Evolutionary conservation across 495 filamentous ascomycete genomes (phyloP), one percentile per base, ranked within the genome.

Genomic region (Baudoinia panamericana): DNA sequence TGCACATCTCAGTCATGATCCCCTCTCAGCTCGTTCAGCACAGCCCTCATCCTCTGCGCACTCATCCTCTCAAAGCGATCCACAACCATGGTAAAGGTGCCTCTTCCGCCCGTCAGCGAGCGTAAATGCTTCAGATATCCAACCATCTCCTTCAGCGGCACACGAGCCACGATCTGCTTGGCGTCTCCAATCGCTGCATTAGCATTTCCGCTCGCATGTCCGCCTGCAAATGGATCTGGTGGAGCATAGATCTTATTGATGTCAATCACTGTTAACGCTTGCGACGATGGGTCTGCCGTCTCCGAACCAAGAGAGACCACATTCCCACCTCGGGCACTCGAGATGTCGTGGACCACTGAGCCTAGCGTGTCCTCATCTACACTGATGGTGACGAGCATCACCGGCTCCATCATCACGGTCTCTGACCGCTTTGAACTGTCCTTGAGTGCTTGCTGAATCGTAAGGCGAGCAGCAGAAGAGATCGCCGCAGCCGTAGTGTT

Each of bases 121-220:
- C 92, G 64, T 54, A 99, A 63, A 58, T 92, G 82, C 59, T 81
- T 85, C 52, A 96, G 61, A 62, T 99, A 99, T 23, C 88, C 85
- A 36, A 95, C 81, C 87, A 96, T 95, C 60, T 96, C 88, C 58
- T 85, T 87, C 40, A 96, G 62, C 29, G 92, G 92, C 21, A 95
- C 86, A 45, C 80, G 73, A 3, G 85, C 92, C 4, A 73, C 72
- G 43, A 99, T 82, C 5, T 67, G 78, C 35, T 76, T 62, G 33
- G 29, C 31, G 13, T 28, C 5, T 15, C 23, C 22, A 3, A 21
- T 23, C 9, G 3, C 27, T 16, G 34, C 34, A 1, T 9, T 38
- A 10, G 31, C 41, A 10, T 11, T 36, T 22, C 15, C 23, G 19
- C 15, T 32, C 28, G 33, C 37, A 3, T 33, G 18, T 6, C 20